Conservation (phyloP, 176 grass and related monocot genomes). For the Puccinellia tenuiflora region DNA sequence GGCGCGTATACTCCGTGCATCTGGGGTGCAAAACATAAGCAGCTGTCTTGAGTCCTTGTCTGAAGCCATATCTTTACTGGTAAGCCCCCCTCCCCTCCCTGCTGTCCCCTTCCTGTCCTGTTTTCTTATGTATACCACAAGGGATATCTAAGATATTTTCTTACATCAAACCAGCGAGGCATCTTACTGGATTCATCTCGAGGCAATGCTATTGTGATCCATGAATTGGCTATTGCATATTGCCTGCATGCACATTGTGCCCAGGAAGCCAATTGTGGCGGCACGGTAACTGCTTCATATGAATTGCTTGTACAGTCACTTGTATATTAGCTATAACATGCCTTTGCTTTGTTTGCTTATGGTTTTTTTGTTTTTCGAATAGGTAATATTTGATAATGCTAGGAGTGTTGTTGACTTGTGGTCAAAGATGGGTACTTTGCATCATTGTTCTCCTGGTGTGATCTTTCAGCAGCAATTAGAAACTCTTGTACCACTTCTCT, state of each 20-base stretch:
- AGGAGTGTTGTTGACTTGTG: constrained; percentile 41
- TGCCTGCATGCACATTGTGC: constrained; percentile 72
- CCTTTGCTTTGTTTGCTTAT: constrained; percentile 20
- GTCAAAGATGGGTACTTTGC: constrained; percentile 28
- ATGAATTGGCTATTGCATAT: constrained; percentile 61
- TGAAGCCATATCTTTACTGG: constrained; percentile 83
- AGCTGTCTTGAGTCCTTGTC: constrained; percentile 51
- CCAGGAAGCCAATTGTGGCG: constrained; percentile 60
- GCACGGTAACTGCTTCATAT: constrained; percentile 37
- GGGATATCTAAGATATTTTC: constrained; percentile 13
- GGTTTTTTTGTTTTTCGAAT: constrained; percentile 25
- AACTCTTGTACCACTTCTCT: constrained; percentile 53
- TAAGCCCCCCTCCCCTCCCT: constrained; percentile 23
- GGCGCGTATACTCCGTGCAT: constrained; percentile 41
- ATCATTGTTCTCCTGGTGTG: constrained; percentile 23
- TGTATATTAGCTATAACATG: background rate
- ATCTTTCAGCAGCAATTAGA: constrained; percentile 35
- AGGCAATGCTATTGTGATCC: constrained; percentile 14
- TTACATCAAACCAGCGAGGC: constrained; percentile 31
- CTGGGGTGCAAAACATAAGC: constrained; percentile 42
- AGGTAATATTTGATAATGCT: constrained; percentile 57
- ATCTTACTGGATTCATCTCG: constrained; percentile 28
- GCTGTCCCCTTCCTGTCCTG: background rate
- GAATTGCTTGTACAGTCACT: background rate
- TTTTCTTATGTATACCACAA: background rate